phyloP scores from a whole-genome alignment of 768 basidiomycete genomes.

The Clathrus columnatus region DNA sequence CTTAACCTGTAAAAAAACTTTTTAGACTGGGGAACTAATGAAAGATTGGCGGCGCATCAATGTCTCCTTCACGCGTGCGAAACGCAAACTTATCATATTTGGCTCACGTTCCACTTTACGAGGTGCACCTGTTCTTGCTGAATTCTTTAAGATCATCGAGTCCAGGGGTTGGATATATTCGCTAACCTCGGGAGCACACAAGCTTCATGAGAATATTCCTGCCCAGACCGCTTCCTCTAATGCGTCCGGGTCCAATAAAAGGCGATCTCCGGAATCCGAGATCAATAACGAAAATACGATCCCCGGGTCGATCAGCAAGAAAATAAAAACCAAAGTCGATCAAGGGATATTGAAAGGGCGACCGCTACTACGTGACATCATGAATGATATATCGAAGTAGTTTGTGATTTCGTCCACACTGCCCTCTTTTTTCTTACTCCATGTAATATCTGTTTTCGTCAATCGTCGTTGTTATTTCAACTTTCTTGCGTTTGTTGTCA shows the following conservation, averaged over 20 bases:
- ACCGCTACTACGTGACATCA: conserved; percentile 14
- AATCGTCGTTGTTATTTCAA: not conserved
- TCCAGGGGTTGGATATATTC: conserved; percentile 58
- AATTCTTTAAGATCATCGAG: conserved; percentile 77
- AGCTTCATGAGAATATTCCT: conserved; percentile 29
- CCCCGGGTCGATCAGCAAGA: not conserved
- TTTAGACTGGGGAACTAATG: conserved; percentile 81
- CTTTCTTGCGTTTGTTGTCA: no score
- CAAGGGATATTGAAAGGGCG: conserved; percentile 11
- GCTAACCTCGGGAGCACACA: conserved; percentile 48
- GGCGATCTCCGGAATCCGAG: not conserved
- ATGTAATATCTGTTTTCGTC: no score
- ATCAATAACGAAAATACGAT: conserved; percentile 6
- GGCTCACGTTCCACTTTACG: conserved; percentile 78
- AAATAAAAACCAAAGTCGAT: not conserved
- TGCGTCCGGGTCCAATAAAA: not conserved
- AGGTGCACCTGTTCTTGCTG: conserved; percentile 46
- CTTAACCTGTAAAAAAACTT: not conserved
- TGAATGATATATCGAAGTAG: conserved; percentile 13
- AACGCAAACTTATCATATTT: conserved; percentile 82
- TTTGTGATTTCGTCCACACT: not conserved
- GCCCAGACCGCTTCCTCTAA: not conserved
- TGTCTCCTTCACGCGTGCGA: conserved; percentile 91
- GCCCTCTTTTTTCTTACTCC: not conserved
- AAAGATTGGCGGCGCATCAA: conserved; percentile 97